A percentile compares a stretch with the other conserved stretches of the same genome.
These are phyloP conservation scores for Neodidymelliopsis sp. DNA, from an alignment of 2,329 filamentous ascomycete genomes.

Conservation along the genomic window DNA sequence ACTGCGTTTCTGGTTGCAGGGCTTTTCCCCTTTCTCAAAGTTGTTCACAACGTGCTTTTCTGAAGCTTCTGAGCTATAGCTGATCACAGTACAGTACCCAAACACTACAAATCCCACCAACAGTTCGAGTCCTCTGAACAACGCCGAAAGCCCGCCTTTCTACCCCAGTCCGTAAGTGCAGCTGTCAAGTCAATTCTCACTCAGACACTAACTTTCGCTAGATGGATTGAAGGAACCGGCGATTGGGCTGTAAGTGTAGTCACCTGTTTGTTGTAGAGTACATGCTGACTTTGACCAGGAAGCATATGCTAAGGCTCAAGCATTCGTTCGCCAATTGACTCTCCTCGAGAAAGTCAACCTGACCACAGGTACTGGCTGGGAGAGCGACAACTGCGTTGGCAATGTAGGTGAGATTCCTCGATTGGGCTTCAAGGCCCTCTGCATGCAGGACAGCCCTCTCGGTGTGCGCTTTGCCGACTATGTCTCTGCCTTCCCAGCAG, in stretches of 20 bases:
- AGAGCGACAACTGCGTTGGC: conserved; percentile 64
- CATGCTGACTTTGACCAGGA: conserved; percentile 34
- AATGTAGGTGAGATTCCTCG: conserved; percentile 74
- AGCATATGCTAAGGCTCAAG: conserved; percentile 77
- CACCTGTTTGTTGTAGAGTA: background rate
- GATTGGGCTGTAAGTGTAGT: conserved; percentile 64
- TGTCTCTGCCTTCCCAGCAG: conserved; percentile 80
- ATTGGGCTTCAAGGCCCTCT: conserved; percentile 75
- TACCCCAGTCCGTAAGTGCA: conserved; percentile 75
- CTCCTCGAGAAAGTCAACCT: conserved; percentile 92
- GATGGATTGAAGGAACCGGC: conserved; percentile 78
- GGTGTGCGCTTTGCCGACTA: conserved; percentile 82
- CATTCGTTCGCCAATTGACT: conserved; percentile 83
- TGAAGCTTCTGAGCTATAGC: conserved; percentile 21
- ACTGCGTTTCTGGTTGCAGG: conserved; percentile 32
- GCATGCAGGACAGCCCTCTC: conserved; percentile 84
- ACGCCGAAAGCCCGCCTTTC: conserved; percentile 65
- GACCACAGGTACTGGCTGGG: conserved; percentile 86
- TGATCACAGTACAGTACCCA: conserved; percentile 43
- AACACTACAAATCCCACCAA: conserved; percentile 38
- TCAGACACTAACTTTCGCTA: conserved; percentile 18
- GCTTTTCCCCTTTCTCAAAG: conserved; percentile 43
- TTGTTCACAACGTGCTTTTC: conserved; percentile 29
- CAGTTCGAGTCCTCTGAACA: conserved; percentile 32
- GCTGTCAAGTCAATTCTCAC: no score